A percentile compares a stretch with the other conserved stretches of the same genome.
Evolutionary conservation across 495 filamentous ascomycete genomes (phyloP).

Genomic region (Mycothermus thermophilus): DNA sequence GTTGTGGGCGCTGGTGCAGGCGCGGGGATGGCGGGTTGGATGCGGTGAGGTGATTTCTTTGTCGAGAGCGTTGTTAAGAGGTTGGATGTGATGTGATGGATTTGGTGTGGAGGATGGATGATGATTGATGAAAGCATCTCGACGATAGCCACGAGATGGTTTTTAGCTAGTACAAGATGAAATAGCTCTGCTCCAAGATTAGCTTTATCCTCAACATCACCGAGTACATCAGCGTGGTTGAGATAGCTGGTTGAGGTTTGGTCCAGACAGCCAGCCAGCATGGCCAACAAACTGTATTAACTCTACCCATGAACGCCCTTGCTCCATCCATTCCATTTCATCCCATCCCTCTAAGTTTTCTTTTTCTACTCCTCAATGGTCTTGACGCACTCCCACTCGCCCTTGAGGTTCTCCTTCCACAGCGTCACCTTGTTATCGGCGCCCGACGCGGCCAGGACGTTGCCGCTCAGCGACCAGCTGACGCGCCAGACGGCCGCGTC

Average conservation of each 20-base stretch:
- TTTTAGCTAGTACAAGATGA: background rate
- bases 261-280: too few relatives aligned
- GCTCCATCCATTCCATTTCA: background rate
- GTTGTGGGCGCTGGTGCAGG: too few relatives aligned
- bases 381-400: conserved; percentile 89
- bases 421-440: conserved; percentile 94
- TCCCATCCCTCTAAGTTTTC: too few relatives aligned
- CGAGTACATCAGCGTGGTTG: too few relatives aligned
- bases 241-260: too few relatives aligned
- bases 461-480: conserved; percentile 95
- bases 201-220: too few relatives aligned
- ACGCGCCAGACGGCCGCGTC: conserved; percentile 88
- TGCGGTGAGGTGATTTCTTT: conserved; percentile 3
- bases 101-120: background rate
- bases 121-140: background rate
- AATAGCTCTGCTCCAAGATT: too few relatives aligned
- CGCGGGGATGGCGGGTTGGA: conserved; percentile 1
- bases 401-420: conserved; percentile 71
- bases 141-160: background rate
- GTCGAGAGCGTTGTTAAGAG: conserved; percentile 3
- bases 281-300: conserved; percentile 1
- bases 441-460: conserved; percentile 83
- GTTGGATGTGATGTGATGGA: background rate
- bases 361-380: conserved; percentile 96
- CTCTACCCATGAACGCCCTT: conserved; percentile 6